Evolutionary conservation across 805 yeast species (phyloP), one percentile per base, ranked within the genome.

Genomic region (Saccharomycopsis malanga): DNA sequence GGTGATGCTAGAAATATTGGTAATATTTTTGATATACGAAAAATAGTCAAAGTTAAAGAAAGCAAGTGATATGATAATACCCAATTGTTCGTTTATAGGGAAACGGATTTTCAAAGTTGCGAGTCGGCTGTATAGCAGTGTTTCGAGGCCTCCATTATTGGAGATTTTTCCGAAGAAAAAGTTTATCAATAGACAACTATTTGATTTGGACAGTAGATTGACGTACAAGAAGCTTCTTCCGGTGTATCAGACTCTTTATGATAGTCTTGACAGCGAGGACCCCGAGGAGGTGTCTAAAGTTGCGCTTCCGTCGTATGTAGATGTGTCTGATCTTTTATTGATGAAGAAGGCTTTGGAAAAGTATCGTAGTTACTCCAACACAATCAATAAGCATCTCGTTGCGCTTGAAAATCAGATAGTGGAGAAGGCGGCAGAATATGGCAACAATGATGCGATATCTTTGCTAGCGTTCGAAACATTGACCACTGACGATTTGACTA

Each of bases 401-500:
- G 74, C 67, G 12, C 65, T 87, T 30, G 96, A 88, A 58, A 76
- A 79, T 53, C 80, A 77, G 53, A 61, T 89, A 18, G 73, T 88
- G n/a, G 94, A 87, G 50, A 73, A 73, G 44, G 87, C 95, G 12
- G 95, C 95, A 0, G 94, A 85, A 57, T 57, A 77, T 57, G 96
- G 96, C 0, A 78, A 83, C 56, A 75, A 79, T 53, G 87, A 87
- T 61, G 96, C 96, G 0, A 76, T 88, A 20, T 70, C 91, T 0
- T 67, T 85, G 10, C 61, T 89, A 18, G 78, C 91, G 3, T 87
- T 81, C 54, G 79, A 81, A 42, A 78, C 85, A 1, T 62, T 85
- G 24, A 64, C 67, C 10, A 67, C 64, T 35, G 58, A 58, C 7
- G 58, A 61, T 2, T 63, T 64, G 1, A 49, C 69, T 0, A 14